A percentile compares a stretch with the other conserved stretches of the same genome.
These are phyloP conservation scores for Triticum timopheevii DNA, from an alignment of 176 grass and related monocot species.

Conservation along the genomic window DNA sequence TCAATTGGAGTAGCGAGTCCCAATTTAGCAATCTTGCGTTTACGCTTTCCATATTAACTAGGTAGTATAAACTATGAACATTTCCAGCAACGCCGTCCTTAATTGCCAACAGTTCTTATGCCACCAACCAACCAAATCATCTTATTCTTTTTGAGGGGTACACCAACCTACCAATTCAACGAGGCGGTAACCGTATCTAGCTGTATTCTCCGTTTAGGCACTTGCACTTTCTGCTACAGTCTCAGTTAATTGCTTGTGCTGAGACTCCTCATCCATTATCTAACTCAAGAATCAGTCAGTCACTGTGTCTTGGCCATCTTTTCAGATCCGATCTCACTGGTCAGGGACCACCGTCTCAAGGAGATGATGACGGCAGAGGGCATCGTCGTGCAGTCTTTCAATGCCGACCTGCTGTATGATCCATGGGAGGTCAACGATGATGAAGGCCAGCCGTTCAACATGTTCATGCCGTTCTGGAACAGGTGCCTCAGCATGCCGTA, in stretches of 20 bases:
- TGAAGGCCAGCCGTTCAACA: slow-evolving; percentile 64
- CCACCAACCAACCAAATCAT: slow-evolving; percentile 2
- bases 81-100: slow-evolving; percentile 12
- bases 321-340: slow-evolving; percentile 89
- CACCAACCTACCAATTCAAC: slow-evolving; percentile 15
- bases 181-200: slow-evolving; percentile 11
- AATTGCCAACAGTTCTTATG: slow-evolving; percentile 27
- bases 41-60: slow-evolving; percentile 15
- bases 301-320: slow-evolving; percentile 22
- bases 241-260: slow-evolving; percentile 20
- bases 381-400: slow-evolving; percentile 77
- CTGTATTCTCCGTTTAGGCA: not conserved
- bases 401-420: slow-evolving; percentile 89
- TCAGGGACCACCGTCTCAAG: slow-evolving; percentile 82
- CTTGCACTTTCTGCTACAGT: not conserved
- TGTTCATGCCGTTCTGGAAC: slow-evolving; percentile 89
- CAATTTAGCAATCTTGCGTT: slow-evolving; percentile 8
- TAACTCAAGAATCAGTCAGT: not conserved
- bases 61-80: not conserved
- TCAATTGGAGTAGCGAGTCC: not conserved
- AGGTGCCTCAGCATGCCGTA: slow-evolving; percentile 88
- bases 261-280: not conserved
- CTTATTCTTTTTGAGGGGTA: no score
- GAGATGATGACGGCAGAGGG: slow-evolving; percentile 64
- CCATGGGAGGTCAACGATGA: slow-evolving; percentile 87